phyloP scores from a whole-genome alignment of 768 basidiomycete species.

The Podaxis rugospora region DNA sequence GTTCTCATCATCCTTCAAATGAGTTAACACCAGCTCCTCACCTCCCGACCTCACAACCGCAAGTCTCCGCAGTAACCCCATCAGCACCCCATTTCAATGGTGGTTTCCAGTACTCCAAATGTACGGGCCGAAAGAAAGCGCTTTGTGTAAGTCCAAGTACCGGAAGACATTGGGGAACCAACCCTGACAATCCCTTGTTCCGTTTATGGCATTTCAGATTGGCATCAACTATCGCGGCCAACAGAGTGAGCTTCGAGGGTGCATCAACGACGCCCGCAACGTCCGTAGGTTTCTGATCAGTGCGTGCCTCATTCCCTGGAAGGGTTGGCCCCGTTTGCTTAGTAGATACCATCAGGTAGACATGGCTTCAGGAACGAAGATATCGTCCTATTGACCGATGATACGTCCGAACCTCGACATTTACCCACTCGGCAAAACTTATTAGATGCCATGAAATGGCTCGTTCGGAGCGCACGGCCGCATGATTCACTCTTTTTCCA shows the following conservation, averaged over 20 bases:
- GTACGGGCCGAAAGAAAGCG: constrained; percentile 75
- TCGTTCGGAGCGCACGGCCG: constrained; percentile 61
- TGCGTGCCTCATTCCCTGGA: constrained; percentile 22
- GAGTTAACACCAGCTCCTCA: background rate
- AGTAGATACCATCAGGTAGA: constrained; percentile 18
- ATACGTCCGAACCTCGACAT: constrained; percentile 36
- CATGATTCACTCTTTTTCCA: constrained; percentile 81
- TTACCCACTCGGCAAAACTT: constrained; percentile 45
- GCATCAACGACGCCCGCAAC: constrained; percentile 77
- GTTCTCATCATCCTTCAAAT: constrained; percentile 8
- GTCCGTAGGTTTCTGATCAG: constrained; percentile 64
- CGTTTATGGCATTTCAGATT: constrained; percentile 39
- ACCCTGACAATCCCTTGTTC: background rate
- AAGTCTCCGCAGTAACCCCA: constrained; percentile 7
- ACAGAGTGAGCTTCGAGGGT: constrained; percentile 60
- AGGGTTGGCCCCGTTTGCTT: background rate
- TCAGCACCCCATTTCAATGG: constrained; percentile 21
- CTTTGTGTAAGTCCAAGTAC: constrained; percentile 55
- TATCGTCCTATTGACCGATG: constrained; percentile 69
- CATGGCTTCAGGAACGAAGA: constrained; percentile 56
- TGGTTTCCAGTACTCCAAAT: constrained; percentile 70
- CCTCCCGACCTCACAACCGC: constrained; percentile 9
- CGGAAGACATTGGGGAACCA: background rate
- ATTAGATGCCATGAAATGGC: constrained; percentile 47
- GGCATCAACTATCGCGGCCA: constrained; percentile 78